These are phyloP conservation scores for Rutstroemia sp. DNA, from an alignment of 2,329 filamentous ascomycete genomes.

Conservation along the genomic window DNA sequence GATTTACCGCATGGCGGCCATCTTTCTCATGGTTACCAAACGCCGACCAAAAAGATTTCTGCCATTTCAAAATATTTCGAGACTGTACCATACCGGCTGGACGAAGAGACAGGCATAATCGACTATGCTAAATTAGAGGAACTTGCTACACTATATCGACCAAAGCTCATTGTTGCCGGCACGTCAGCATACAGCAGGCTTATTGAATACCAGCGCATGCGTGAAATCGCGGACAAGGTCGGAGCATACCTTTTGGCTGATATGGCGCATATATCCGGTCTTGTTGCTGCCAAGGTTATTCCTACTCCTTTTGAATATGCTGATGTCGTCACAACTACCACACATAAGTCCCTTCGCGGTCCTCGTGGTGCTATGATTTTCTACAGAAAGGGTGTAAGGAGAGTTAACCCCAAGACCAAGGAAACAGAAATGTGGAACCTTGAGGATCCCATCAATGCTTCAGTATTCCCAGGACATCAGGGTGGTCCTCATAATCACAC, in stretches of 20 bases:
- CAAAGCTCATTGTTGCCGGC: constrained; percentile 91
- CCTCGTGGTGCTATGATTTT: constrained; percentile 98
- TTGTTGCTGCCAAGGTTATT: constrained; percentile 86
- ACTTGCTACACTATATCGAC: constrained; percentile 79
- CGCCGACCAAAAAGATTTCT: constrained; percentile 90
- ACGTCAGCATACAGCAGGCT: constrained; percentile 93
- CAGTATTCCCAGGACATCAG: constrained; percentile 96
- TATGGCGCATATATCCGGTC: constrained; percentile 94
- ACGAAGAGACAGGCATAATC: constrained; percentile 86
- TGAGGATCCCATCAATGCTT: constrained; percentile 87
- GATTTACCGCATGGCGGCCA: constrained; percentile 96
- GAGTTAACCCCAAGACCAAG: constrained; percentile 76
- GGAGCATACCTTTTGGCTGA: constrained; percentile 91
- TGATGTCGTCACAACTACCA: constrained; percentile 95
- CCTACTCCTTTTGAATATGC: constrained; percentile 83
- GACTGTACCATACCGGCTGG: constrained; percentile 87
- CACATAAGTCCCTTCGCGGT: constrained; percentile 93
- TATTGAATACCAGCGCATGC: constrained; percentile 92
- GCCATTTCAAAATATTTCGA: constrained; percentile 98
- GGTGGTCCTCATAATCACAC: constrained; percentile 99
- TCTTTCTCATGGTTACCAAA: constrained; percentile 95
- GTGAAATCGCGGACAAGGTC: constrained; percentile 81
- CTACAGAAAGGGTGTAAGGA: constrained; percentile 86
- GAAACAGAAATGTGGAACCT: constrained; percentile 84
- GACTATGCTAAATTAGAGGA: constrained; percentile 91